Conservation (phyloP, 2,329 filamentous ascomycete genomes). For the Mollisia scopiformis region DNA sequence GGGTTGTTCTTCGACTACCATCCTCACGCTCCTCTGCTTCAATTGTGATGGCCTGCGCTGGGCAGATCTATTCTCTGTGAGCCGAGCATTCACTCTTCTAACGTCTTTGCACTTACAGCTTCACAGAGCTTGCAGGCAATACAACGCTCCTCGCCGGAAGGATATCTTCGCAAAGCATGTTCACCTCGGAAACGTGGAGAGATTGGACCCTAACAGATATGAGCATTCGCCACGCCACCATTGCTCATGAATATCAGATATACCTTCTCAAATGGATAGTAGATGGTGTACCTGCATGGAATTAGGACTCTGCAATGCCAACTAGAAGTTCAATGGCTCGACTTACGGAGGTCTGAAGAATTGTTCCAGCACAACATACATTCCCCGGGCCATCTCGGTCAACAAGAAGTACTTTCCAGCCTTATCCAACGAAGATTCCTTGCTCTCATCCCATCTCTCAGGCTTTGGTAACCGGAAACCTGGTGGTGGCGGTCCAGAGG, state of each 20-base stretch:
- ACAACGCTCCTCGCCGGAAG: slow-evolving; percentile 96
- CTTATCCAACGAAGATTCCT: slow-evolving; percentile 78
- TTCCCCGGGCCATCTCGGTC: slow-evolving; percentile 93
- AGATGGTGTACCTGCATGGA: slow-evolving; percentile 84
- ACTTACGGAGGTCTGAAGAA: slow-evolving; percentile 98
- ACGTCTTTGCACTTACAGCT: slow-evolving; percentile 55
- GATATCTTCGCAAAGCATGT: slow-evolving; percentile 94
- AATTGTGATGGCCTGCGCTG: slow-evolving; percentile 97
- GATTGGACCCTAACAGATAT: slow-evolving; percentile 73
- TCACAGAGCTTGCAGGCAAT: slow-evolving; percentile 99
- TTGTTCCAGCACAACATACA: slow-evolving; percentile 98
- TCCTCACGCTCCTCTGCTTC: slow-evolving; percentile 98
- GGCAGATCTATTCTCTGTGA: slow-evolving; percentile 70
- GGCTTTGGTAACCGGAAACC: slow-evolving; percentile 78
- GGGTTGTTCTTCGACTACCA: slow-evolving; percentile 90
- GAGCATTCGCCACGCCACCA: slow-evolving; percentile 24
- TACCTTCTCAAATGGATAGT: slow-evolving; percentile 96
- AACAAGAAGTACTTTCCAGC: slow-evolving; percentile 93
- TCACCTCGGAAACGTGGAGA: slow-evolving; percentile 98
- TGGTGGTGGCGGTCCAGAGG: slow-evolving; percentile 75
- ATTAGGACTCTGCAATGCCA: slow-evolving; percentile 32
- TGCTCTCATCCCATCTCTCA: slow-evolving; percentile 78
- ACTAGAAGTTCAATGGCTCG: slow-evolving; percentile 27
- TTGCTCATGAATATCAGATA: slow-evolving; percentile 16
- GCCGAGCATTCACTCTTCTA: neutral